Evolutionary conservation across 352 stramenopile genomes (phyloP), one percentile per base, ranked within the genome.

Genomic region (Pythium aquatile): DNA sequence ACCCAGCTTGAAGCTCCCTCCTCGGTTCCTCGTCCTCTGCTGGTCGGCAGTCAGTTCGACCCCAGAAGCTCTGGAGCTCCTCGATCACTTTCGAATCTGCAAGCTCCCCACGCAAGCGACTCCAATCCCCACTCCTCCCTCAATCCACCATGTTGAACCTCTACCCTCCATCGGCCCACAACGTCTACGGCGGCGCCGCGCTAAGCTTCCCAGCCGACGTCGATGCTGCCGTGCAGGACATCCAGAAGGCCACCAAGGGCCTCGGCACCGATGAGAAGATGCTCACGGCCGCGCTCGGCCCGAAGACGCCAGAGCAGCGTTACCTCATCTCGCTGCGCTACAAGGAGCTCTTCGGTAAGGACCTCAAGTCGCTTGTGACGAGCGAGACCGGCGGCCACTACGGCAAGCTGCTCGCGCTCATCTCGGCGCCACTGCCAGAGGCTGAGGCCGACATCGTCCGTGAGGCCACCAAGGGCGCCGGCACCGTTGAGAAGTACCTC

Each of bases 401-500:
- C 55, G 79, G 83, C 68, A 78, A 83, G 52, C 74, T 94, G 20
- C 69, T 91, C 33, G 68, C 79, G 61, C 63, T 88, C 48, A 77
- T 94, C 40, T 52, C 73, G 4, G 70, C 65, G 32, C 74, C 82
- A 17, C 72, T 91, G 13, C 81, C 82, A 8, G 82, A 91, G 66
- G 74, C 78, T 8, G 84, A 93, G 70, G 82, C 79, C 3, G 61
- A 85, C 37, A 76, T 91, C 52, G 55, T 93, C 14, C 79, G 71
- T 33, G 67, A 83, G 20, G 82, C 84, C 49, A 91, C 82, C 64
- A 88, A 90, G 70, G 84, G 84, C 10, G 10, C 69, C 0, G 84
- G 84, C 65, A 93, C 84, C n/a, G 75, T 70, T 16, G 84, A 93
- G 61, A 83, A 85, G 53, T 72, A 85, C 49, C 84, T 91, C 61